Percentiles rank a stretch among this genome's conserved stretches.
Evolutionary conservation across 1,284 basidiomycete genomes (phyloP).

Genomic region (Taiwanofungus camphoratus): DNA sequence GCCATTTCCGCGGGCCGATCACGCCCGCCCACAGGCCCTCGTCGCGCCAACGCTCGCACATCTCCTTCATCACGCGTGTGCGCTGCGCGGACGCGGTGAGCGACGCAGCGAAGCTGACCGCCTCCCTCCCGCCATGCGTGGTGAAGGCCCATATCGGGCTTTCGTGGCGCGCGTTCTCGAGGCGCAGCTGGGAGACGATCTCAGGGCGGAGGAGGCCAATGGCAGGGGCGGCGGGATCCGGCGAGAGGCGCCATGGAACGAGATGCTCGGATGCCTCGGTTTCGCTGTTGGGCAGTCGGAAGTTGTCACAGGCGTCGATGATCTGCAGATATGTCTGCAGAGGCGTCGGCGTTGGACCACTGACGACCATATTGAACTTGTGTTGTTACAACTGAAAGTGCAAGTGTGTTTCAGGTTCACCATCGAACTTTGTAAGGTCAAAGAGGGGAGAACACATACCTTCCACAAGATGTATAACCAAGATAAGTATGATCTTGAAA

Average conservation of each 20-base stretch:
- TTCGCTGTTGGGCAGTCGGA: slow-evolving; percentile 24
- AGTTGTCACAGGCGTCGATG: slow-evolving; percentile 61
- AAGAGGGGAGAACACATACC: no score
- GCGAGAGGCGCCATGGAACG: slow-evolving; percentile 45
- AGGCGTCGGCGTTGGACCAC: slow-evolving; percentile 12
- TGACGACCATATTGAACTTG: no score
- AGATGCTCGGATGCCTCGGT: slow-evolving; percentile 34
- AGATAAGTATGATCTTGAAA: no score
- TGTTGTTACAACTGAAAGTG: no score
- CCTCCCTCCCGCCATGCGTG: slow-evolving; percentile 23
- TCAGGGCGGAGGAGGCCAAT: slow-evolving; percentile 60
- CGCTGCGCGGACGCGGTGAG: slow-evolving; percentile 51
- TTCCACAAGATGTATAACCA: no score
- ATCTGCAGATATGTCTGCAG: slow-evolving; percentile 46
- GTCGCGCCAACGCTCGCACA: slow-evolving; percentile 70
- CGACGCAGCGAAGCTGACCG: slow-evolving; percentile 48
- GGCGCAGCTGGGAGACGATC: slow-evolving; percentile 46
- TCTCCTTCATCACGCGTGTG: slow-evolving; percentile 50
- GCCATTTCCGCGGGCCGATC: slow-evolving; percentile 76
- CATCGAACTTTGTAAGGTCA: no score
- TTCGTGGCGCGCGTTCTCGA: slow-evolving; percentile 39
- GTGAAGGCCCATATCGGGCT: slow-evolving; percentile 25
- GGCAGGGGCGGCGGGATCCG: slow-evolving; percentile 41
- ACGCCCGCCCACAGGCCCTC: slow-evolving; percentile 52
- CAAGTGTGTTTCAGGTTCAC: no score